Percentiles rank a stretch among this genome's conserved stretches.
These are phyloP conservation scores for Psophocarpus tetragonolobus DNA, from an alignment of 306 rosid species.

Conservation along the genomic window DNA sequence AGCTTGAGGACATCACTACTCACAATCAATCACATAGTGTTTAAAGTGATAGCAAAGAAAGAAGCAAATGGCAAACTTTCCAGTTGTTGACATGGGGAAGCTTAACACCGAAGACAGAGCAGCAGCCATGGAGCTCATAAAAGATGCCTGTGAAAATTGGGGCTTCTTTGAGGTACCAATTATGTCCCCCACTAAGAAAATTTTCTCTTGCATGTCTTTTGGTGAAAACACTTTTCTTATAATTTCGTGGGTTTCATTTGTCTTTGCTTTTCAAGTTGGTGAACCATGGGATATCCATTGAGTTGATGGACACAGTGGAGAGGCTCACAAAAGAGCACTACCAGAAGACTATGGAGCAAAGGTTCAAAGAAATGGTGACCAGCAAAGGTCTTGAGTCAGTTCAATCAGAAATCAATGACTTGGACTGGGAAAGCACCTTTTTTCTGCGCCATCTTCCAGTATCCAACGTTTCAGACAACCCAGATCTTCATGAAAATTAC, in stretches of 20 bases:
- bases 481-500: conserved; percentile 70
- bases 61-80: conserved; percentile 53
- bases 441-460: conserved; percentile 82
- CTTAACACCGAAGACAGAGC: conserved; percentile 66
- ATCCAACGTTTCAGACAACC: conserved; percentile 69
- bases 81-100: conserved; percentile 75
- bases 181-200: neutral
- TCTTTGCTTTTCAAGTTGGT: conserved; percentile 50
- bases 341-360: conserved; percentile 76
- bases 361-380: conserved; percentile 81
- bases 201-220: neutral
- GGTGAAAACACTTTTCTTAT: neutral
- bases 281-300: conserved; percentile 82
- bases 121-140: conserved; percentile 61
- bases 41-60: conserved; percentile 22
- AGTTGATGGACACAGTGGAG: conserved; percentile 86
- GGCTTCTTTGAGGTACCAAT: conserved; percentile 89
- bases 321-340: conserved; percentile 87
- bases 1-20: conserved; percentile 15
- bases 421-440: conserved; percentile 98
- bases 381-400: conserved; percentile 65
- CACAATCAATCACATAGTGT: conserved; percentile 28
- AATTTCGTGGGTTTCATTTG: neutral
- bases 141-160: conserved; percentile 96
- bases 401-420: conserved; percentile 62